A percentile compares a stretch with the other conserved stretches of the same genome.
These are phyloP conservation scores for Trametopsis cervina DNA, from an alignment of 768 basidiomycete species.

Conservation along the genomic window DNA sequence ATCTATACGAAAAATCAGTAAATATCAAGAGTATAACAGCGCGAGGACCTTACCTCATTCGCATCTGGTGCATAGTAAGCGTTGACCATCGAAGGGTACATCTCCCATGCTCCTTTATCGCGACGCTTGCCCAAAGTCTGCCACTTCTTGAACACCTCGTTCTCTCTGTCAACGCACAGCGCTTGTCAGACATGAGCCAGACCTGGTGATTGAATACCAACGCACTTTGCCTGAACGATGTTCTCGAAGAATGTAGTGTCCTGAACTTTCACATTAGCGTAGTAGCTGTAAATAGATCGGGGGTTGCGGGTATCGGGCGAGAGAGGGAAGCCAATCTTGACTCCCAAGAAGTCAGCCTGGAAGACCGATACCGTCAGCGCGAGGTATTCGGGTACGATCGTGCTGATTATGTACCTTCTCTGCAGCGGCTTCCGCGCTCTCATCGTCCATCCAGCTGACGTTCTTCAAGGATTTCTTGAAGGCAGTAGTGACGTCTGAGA, in stretches of 20 bases:
- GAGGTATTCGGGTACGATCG: background rate
- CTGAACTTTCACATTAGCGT: constrained; percentile 58
- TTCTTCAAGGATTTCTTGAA: constrained; percentile 72
- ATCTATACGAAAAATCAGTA: constrained; percentile 43
- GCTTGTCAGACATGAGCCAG: constrained; percentile 1
- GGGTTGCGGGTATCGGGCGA: constrained; percentile 78
- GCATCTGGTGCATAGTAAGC: constrained; percentile 85
- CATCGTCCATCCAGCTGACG: constrained; percentile 89
- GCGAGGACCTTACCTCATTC: constrained; percentile 55
- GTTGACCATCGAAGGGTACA: constrained; percentile 81
- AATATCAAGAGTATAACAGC: background rate
- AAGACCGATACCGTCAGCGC: constrained; percentile 5
- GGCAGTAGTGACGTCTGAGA: constrained; percentile 65
- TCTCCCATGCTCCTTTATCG: constrained; percentile 76
- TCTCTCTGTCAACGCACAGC: constrained; percentile 33
- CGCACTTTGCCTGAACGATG: constrained; percentile 56
- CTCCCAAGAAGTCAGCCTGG: constrained; percentile 71
- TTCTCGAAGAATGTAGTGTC: constrained; percentile 79
- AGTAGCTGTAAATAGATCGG: constrained; percentile 66
- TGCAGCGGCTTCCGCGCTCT: constrained; percentile 74
- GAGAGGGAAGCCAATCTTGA: constrained; percentile 91
- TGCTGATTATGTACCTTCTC: constrained; percentile 52
- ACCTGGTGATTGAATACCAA: background rate
- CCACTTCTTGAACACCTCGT: constrained; percentile 67
- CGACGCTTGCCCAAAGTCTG: constrained; percentile 61